Evolutionary conservation across 345 rosid genomes (phyloP).

Genomic region (Eutrema heterophyllum): DNA sequence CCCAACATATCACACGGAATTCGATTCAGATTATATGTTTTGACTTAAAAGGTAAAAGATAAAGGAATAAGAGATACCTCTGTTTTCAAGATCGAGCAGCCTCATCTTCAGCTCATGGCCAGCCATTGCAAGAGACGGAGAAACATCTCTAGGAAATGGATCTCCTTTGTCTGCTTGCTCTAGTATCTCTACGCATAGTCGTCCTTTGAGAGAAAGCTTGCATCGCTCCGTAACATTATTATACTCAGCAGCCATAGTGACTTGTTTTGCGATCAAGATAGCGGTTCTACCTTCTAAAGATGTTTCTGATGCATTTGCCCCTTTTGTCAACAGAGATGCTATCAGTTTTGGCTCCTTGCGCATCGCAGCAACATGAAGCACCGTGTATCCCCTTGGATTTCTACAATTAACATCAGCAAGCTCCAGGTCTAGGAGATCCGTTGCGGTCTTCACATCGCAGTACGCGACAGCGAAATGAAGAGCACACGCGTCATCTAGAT

Average conservation of each 20-base stretch:
- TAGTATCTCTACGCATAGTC: conserved; percentile 66
- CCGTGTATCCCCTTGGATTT: no score
- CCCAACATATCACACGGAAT: neutral
- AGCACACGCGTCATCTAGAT: no score
- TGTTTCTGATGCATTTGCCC: no score
- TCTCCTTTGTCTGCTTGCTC: conserved; percentile 63
- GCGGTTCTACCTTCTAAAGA: no score
- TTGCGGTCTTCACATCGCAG: no score
- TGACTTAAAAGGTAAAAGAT: neutral
- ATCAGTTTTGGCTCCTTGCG: no score
- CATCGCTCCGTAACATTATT: conserved; percentile 41
- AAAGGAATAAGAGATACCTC: conserved; percentile 46
- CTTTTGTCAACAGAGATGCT: no score
- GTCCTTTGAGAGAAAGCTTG: conserved; percentile 48
- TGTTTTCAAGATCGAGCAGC: conserved; percentile 62
- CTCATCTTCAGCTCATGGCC: conserved; percentile 55
- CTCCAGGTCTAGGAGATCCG: no score
- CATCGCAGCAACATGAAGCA: no score
- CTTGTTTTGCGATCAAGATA: conserved; percentile 54
- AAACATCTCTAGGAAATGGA: conserved; percentile 51
- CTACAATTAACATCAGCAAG: no score
- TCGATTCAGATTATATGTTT: neutral
- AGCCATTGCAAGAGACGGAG: conserved; percentile 55
- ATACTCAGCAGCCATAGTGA: conserved; percentile 59
- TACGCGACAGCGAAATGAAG: no score